phyloP scores from a whole-genome alignment of 139 green algal species.

The Pseudopediastrum boryanum region DNA sequence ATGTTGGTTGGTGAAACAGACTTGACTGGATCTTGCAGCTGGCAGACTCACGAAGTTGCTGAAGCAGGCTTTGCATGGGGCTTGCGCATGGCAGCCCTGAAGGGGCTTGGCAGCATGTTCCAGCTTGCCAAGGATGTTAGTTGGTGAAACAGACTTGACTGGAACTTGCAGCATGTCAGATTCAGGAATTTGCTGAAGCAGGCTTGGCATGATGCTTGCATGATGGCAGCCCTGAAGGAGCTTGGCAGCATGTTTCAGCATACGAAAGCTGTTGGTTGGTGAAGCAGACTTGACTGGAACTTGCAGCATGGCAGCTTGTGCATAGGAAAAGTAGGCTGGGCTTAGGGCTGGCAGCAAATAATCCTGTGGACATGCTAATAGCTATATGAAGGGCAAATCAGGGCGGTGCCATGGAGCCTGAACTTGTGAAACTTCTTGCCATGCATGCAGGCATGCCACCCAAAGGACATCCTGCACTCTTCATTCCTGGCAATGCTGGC shows the following conservation, averaged over 20 bases:
- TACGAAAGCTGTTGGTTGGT: neutral
- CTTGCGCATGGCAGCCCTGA: too few species aligned
- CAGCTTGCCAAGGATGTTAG: too few species aligned
- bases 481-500: slow-evolving; percentile 8
- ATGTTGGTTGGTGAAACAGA: neutral
- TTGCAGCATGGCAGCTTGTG: neutral
- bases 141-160: too few species aligned
- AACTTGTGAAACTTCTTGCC: neutral
- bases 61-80: too few species aligned
- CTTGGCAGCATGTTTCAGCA: too few species aligned
- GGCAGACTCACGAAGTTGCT: neutral
- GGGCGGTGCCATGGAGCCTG: neutral
- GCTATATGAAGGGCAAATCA: neutral
- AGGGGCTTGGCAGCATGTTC: too few species aligned
- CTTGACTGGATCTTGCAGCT: neutral
- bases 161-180: too few species aligned
- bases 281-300: neutral
- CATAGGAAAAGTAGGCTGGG: neutral
- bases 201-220: too few species aligned
- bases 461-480: neutral
- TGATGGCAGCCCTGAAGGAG: too few species aligned
- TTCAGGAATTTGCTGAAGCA: too few species aligned
- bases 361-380: too few species aligned
- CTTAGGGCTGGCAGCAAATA: neutral
- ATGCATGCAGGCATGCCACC: neutral